Evolutionary conservation across 306 rosid species (phyloP).

Genomic region (Lathyrus aphaca): DNA sequence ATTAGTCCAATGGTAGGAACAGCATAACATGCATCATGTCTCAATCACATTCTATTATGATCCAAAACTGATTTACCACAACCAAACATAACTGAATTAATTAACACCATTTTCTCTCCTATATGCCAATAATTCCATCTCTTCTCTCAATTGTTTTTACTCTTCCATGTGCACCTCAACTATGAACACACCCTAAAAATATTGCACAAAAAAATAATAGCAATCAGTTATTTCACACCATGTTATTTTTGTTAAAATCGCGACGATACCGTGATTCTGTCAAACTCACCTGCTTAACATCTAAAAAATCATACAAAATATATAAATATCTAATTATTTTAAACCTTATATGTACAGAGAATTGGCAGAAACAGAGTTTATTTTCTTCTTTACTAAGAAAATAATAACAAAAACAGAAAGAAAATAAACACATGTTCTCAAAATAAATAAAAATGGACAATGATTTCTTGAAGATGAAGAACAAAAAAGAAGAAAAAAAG

Average conservation of each 20-base stretch:
- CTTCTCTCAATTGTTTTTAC: conserved; percentile 1
- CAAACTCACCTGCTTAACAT: neutral
- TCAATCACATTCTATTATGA: conserved; percentile 47
- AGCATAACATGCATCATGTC: conserved; percentile 47
- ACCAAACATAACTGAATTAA: conserved; percentile 36
- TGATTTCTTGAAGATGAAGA: neutral
- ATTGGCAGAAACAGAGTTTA: neutral
- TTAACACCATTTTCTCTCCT: conserved; percentile 35
- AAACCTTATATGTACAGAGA: conserved; percentile 28
- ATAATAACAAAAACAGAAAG: conserved; percentile 7
- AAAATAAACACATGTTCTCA: neutral
- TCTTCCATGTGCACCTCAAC: conserved; percentile 34
- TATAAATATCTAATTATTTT: neutral
- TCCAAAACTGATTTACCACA: conserved; percentile 31
- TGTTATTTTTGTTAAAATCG: neutral
- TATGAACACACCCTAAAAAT: neutral
- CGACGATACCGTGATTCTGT: neutral
- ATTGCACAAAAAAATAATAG: neutral
- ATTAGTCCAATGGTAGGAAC: conserved; percentile 37
- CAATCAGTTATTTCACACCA: neutral
- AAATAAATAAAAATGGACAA: conserved; percentile 30
- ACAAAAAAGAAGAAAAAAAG: neutral
- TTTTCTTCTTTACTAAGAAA: neutral
- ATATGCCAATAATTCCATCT: conserved; percentile 32
- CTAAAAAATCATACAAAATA: neutral